A percentile compares a stretch with the other conserved stretches of the same genome.
These are phyloP conservation scores for Candida anglica DNA, from an alignment of 805 yeast species.

Conservation along the genomic window DNA sequence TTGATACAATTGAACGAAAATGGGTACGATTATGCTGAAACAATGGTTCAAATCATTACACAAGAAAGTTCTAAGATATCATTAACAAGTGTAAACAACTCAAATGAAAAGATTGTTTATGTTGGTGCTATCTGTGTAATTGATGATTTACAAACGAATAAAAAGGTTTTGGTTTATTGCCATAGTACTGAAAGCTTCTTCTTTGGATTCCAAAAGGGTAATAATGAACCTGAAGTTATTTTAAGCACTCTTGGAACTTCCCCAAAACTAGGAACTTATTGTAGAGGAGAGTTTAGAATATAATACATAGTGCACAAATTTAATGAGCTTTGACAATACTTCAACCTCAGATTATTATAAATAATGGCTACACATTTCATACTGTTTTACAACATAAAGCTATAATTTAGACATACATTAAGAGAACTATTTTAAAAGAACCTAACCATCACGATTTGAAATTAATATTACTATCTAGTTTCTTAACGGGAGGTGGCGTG, in stretches of 20 bases:
- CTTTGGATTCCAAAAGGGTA: conserved; percentile 19
- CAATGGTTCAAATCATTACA: conserved; percentile 13
- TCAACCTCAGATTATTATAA: too few species aligned
- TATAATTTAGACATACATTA: conserved; percentile 2
- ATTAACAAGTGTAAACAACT: conserved; percentile 10
- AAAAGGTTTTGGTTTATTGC: conserved; percentile 22
- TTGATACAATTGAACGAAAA: too few species aligned
- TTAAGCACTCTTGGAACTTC: conserved; percentile 16
- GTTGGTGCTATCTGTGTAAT: conserved; percentile 28
- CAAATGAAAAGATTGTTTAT: conserved; percentile 15
- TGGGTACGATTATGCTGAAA: conserved; percentile 14
- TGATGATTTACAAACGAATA: conserved; percentile 6
- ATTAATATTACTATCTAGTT: too few species aligned
- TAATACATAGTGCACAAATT: background rate
- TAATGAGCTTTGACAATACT: too few species aligned
- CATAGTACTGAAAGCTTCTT: conserved; percentile 37
- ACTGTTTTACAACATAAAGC: conserved; percentile 1
- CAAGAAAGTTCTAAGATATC: conserved; percentile 6
- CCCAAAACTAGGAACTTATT: conserved; percentile 16
- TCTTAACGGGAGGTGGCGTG: conserved; percentile 93
- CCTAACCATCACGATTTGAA: too few species aligned
- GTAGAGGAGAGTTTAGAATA: conserved; percentile 20
- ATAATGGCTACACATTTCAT: too few species aligned
- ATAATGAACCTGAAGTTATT: conserved; percentile 15
- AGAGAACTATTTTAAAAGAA: conserved; percentile 7